These are phyloP conservation scores for Pseudocercospora ulei DNA, from an alignment of 2,329 filamentous ascomycete genomes.

Conservation along the genomic window DNA sequence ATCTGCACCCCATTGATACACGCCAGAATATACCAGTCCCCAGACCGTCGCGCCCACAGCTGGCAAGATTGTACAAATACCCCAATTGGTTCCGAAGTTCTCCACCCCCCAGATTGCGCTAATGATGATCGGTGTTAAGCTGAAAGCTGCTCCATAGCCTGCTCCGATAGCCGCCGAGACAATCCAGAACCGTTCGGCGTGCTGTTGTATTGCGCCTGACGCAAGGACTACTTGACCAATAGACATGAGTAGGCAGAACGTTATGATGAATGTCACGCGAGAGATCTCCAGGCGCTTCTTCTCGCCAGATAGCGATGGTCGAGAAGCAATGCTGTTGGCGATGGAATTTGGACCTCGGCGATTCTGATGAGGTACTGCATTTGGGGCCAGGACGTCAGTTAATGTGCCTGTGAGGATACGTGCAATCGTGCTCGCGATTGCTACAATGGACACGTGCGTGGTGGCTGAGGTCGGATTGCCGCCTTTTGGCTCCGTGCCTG, in stretches of 20 bases:
- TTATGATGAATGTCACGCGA: slow-evolving; percentile 67
- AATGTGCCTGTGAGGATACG: slow-evolving; percentile 82
- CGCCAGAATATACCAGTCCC: slow-evolving; percentile 76
- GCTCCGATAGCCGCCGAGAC: slow-evolving; percentile 77
- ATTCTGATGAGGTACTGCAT: slow-evolving; percentile 46
- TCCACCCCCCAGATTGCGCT: slow-evolving; percentile 95
- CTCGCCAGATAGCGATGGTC: slow-evolving; percentile 22
- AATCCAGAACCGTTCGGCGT: slow-evolving; percentile 71
- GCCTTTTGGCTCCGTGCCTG: slow-evolving; percentile 48
- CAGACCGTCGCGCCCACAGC: slow-evolving; percentile 80
- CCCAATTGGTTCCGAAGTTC: slow-evolving; percentile 98
- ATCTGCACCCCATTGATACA: slow-evolving; percentile 61
- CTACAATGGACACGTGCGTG: slow-evolving; percentile 88
- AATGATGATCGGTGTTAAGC: slow-evolving; percentile 79
- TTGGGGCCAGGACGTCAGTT: slow-evolving; percentile 72
- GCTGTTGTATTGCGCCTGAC: slow-evolving; percentile 61
- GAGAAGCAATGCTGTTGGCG: slow-evolving; percentile 36
- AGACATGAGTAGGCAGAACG: slow-evolving; percentile 62
- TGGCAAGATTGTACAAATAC: slow-evolving; percentile 84
- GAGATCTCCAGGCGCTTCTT: slow-evolving; percentile 52
- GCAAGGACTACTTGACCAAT: slow-evolving; percentile 69
- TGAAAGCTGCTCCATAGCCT: slow-evolving; percentile 79
- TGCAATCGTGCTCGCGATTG: slow-evolving; percentile 78
- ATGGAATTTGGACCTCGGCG: slow-evolving; percentile 42
- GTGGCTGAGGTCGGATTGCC: slow-evolving; percentile 53